Evolutionary conservation across 108 stramenopile species (phyloP).

Genomic region (Nannochloropsis gaditana): DNA sequence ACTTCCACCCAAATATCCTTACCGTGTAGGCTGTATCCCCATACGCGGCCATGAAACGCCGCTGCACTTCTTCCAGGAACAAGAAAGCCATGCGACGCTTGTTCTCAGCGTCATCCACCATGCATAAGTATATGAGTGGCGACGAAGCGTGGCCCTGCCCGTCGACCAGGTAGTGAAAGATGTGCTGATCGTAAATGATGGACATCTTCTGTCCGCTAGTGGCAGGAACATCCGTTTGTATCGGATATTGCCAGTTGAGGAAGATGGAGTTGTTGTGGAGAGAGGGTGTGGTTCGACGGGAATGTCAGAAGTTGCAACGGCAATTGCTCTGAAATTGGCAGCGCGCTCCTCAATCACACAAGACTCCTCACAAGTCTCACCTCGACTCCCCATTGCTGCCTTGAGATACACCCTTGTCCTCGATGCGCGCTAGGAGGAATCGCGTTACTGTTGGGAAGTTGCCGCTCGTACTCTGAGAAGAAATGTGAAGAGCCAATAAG

Average conservation of each 20-base stretch:
- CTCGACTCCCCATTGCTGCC: background rate
- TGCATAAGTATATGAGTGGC: slow-evolving; percentile 84
- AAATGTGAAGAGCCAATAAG: background rate
- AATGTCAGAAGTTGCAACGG: too few species aligned
- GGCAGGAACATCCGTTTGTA: background rate
- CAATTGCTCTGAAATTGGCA: too few species aligned
- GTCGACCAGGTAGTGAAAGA: slow-evolving; percentile 87
- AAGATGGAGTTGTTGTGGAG: too few species aligned
- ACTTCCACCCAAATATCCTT: background rate
- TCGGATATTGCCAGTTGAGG: slow-evolving; percentile 67
- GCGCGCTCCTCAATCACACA: too few species aligned
- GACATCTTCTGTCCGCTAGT: slow-evolving; percentile 50
- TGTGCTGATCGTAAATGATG: slow-evolving; percentile 53
- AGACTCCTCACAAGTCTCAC: too few species aligned
- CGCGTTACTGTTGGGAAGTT: slow-evolving; percentile 98
- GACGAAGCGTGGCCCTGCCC: background rate
- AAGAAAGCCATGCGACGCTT: slow-evolving; percentile 84
- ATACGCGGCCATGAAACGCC: slow-evolving; percentile 66
- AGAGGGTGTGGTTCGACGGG: too few species aligned
- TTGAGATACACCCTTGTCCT: background rate
- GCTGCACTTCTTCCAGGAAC: slow-evolving; percentile 84
- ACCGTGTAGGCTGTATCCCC: slow-evolving; percentile 50
- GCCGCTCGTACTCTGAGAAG: slow-evolving; percentile 58
- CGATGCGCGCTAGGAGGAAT: slow-evolving; percentile 62
- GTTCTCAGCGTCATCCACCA: slow-evolving; percentile 70